Conservation (phyloP, 306 rosid genomes). For the Dalbergia oliveri region DNA sequence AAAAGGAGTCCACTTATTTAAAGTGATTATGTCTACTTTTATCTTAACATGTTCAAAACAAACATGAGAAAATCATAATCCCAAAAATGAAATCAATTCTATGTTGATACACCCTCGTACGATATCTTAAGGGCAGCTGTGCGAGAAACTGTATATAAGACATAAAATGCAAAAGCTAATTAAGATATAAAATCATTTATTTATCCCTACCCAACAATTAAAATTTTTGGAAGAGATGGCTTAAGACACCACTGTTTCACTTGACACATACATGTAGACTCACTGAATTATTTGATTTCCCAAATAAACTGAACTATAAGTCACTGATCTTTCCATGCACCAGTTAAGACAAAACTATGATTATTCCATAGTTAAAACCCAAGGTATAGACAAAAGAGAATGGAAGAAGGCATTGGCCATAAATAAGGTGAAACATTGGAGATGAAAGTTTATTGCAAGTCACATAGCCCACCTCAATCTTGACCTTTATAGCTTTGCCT, state of each 20-base stretch:
- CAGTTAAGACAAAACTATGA: background rate
- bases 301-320: background rate
- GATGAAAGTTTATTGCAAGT: background rate
- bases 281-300: constrained; percentile 1
- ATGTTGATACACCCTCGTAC: too few species aligned
- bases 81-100: too few species aligned
- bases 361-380: background rate
- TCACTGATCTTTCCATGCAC: background rate
- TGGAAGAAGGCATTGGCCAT: background rate
- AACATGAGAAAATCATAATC: too few species aligned
- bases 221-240: background rate
- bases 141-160: too few species aligned
- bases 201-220: background rate
- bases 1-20: too few species aligned
- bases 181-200: too few species aligned
- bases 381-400: background rate
- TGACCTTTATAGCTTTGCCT: constrained; percentile 51
- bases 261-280: background rate
- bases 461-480: constrained; percentile 29
- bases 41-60: too few species aligned
- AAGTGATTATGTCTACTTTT: too few species aligned
- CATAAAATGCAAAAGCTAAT: too few species aligned
- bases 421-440: background rate
- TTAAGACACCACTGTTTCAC: background rate
- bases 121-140: too few species aligned